These are phyloP conservation scores for Mycothermus thermophilus DNA, from an alignment of 495 filamentous ascomycete genomes.

Conservation along the genomic window DNA sequence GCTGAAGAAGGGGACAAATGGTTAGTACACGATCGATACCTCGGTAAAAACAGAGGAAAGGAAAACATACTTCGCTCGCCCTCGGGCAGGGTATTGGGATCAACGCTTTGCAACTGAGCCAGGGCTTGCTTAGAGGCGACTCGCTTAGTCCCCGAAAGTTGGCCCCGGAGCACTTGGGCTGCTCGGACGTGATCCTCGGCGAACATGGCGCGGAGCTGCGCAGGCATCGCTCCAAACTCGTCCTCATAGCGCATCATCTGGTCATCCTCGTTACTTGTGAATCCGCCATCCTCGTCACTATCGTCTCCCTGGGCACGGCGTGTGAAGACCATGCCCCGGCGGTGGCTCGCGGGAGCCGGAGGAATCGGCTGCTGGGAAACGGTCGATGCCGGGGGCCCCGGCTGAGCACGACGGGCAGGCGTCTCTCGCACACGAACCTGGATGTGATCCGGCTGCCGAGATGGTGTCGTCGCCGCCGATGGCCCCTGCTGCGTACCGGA, in stretches of 20 bases:
- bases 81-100: constrained; percentile 28
- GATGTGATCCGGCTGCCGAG: background rate
- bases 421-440: background rate
- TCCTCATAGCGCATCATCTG: constrained; percentile 11
- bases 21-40: background rate
- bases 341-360: background rate
- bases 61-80: constrained; percentile 34
- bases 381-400: background rate
- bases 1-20: constrained; percentile 15
- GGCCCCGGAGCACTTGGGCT: constrained; percentile 27
- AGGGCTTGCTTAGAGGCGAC: constrained; percentile 34
- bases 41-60: background rate
- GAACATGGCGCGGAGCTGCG: constrained; percentile 3
- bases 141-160: constrained; percentile 24
- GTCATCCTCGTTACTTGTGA: constrained; percentile 12
- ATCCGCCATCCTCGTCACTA: constrained; percentile 18
- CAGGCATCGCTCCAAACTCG: constrained; percentile 4
- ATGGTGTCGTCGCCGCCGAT: background rate
- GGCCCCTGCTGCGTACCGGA: too few species aligned
- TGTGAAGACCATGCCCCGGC: background rate
- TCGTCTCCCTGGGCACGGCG: constrained; percentile 6
- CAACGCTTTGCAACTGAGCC: constrained; percentile 30
- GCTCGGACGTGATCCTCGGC: constrained; percentile 21
- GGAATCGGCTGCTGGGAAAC: background rate
- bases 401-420: background rate